Conservation (phyloP, 2,329 filamentous ascomycete species). For the Fusarium virguliforme region DNA sequence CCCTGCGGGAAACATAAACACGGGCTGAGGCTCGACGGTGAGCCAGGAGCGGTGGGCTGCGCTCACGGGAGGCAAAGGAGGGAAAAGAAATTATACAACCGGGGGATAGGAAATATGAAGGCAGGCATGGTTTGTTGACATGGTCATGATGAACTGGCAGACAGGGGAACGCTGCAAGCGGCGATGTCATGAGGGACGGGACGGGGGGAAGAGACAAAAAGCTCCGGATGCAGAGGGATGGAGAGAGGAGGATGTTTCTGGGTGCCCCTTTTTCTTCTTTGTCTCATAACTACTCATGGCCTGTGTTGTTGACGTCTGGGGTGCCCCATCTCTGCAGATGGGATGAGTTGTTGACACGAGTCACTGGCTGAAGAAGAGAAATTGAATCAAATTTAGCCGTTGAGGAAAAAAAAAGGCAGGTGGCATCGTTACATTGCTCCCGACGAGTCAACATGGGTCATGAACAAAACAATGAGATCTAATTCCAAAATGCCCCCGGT, state of each 20-base stretch:
- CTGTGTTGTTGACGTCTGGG: neutral
- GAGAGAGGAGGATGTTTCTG: slow-evolving; percentile 29
- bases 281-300: slow-evolving; percentile 13
- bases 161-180: slow-evolving; percentile 40
- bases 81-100: neutral
- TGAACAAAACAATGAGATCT: slow-evolving; percentile 20
- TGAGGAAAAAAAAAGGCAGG: slow-evolving; percentile 16
- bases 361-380: neutral
- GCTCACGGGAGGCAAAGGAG: slow-evolving; percentile 5
- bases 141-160: slow-evolving; percentile 38
- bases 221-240: slow-evolving; percentile 22
- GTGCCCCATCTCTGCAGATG: neutral
- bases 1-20: neutral
- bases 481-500: slow-evolving; percentile 34
- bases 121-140: slow-evolving; percentile 36
- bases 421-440: slow-evolving; percentile 1
- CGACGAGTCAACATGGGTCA: slow-evolving; percentile 16
- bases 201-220: slow-evolving; percentile 17
- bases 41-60: slow-evolving; percentile 8
- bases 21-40: slow-evolving; percentile 17
- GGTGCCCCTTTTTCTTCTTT: slow-evolving; percentile 21
- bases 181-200: slow-evolving; percentile 31
- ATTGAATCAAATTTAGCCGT: neutral
- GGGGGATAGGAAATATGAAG: neutral
- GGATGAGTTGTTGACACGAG: neutral